Base-by-base conservation (phyloP, 345 rosid species). In the Anastatica hierochuntica region DNA sequence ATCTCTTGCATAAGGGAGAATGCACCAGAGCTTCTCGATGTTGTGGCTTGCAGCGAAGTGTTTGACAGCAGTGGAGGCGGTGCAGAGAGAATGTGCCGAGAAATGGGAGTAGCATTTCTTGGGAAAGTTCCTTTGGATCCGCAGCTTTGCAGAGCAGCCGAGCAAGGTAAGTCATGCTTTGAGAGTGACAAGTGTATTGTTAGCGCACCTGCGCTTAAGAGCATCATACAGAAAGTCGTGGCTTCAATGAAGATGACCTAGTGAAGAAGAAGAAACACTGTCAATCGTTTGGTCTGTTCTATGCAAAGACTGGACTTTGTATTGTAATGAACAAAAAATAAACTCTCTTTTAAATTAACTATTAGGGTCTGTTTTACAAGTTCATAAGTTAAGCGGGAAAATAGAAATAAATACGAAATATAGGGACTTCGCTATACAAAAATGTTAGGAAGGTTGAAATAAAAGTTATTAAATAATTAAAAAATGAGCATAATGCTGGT, bases 81-180 rank as follows among this genome's bases (percentile, higher is more conserved):
- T 42, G 96, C 95, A 0, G 71, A 68, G 9, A 74, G 58, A 56
- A 90, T 90, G 98, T 90, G 96, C 58, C 27, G n/a, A 14, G 96
- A 90, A 54, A 84, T 88, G 98, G 83, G 69, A 14, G 79, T 90
- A 10, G 83, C 82, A 2, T 90, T 90, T 70, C 85, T 87, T 2
- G 96, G 98, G 9, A 90, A 79, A 72, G 88, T 90, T 23, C 96
- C 95, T 0, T 58, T 90, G 71, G 98, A 90, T 73, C 98, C 85
- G 29, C 81, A 84, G 49, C 86, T 90, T 20, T 77, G 88, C 64
- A 75, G 71, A 75, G 85, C 87, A 10, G 88, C 96, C 3, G 95
- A 84, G 67, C 88, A 90, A 74, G 96, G 95, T 30, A 76, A 79
- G 64, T 90, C 96, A 12, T 90, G 96, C 69, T 87, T 90, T 60